Evolutionary conservation across 495 filamentous ascomycete species (phyloP).

Genomic region (Talaromyces proteolyticus): DNA sequence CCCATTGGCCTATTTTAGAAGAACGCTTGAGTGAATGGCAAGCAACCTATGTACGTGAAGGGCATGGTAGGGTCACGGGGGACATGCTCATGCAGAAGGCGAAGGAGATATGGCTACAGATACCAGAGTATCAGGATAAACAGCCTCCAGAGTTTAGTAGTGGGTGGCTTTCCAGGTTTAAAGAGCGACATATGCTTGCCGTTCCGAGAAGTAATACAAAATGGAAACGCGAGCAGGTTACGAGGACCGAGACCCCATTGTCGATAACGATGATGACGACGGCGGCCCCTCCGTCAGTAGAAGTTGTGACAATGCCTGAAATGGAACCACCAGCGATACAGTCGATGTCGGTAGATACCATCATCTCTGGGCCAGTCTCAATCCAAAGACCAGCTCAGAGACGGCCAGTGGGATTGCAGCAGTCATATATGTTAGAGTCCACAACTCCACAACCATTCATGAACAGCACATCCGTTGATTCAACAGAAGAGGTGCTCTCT

Average conservation of each 20-base stretch:
- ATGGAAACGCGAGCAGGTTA: neutral
- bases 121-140: conserved; percentile 12
- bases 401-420: neutral
- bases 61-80: conserved; percentile 4
- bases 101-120: conserved; percentile 11
- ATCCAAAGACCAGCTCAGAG: neutral
- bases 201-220: neutral
- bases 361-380: neutral
- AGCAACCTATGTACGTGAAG: conserved; percentile 3
- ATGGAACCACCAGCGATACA: neutral
- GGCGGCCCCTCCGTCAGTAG: neutral
- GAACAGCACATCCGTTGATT: neutral
- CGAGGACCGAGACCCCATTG: neutral
- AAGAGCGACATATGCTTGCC: conserved; percentile 8
- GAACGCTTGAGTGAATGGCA: conserved; percentile 12
- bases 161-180: conserved; percentile 20
- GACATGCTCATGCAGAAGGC: conserved; percentile 13
- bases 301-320: neutral
- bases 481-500: conserved; percentile 7
- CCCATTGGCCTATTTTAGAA: conserved; percentile 16
- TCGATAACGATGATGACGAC: neutral
- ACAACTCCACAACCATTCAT: neutral
- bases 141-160: conserved; percentile 15
- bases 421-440: neutral
- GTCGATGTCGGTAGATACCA: neutral